Evolutionary conservation across 2,329 filamentous ascomycete genomes (phyloP).

Genomic region (Colletotrichum lindemuthianum): DNA sequence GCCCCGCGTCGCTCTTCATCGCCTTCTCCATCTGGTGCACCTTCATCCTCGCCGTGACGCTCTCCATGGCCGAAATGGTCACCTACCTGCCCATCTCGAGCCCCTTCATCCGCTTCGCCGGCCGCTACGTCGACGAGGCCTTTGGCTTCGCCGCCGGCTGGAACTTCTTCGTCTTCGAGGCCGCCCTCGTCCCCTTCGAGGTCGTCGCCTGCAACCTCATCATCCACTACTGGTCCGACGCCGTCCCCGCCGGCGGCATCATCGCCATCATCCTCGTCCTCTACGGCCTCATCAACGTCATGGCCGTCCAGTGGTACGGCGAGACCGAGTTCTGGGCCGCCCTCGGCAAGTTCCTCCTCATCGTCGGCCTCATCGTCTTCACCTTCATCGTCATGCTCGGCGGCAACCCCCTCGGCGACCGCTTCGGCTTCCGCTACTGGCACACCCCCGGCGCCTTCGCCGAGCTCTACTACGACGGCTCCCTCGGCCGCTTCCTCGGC

Average conservation of each 20-base stretch:
- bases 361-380: conserved; percentile 76
- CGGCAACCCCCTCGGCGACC: conserved; percentile 77
- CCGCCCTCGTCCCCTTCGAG: conserved; percentile 74
- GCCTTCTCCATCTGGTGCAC: conserved; percentile 71
- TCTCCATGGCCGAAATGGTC: conserved; percentile 79
- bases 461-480: conserved; percentile 70
- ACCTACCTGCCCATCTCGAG: conserved; percentile 81
- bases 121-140: conserved; percentile 78
- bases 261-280: conserved; percentile 63
- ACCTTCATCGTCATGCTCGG: conserved; percentile 87
- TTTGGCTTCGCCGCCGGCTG: conserved; percentile 79
- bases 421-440: conserved; percentile 78
- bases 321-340: conserved; percentile 82
- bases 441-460: conserved; percentile 76
- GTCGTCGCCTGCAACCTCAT: conserved; percentile 73
- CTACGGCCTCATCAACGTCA: conserved; percentile 70
- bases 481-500: conserved; percentile 77
- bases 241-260: conserved; percentile 67
- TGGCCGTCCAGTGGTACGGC: conserved; percentile 79
- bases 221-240: conserved; percentile 71
- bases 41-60: conserved; percentile 68
- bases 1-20: conserved; percentile 66
- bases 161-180: conserved; percentile 80
- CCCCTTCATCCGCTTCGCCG: conserved; percentile 81
- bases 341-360: conserved; percentile 76